Evolutionary conservation across 805 yeast genomes (phyloP).

Genomic region (Torulaspora quercuum): DNA sequence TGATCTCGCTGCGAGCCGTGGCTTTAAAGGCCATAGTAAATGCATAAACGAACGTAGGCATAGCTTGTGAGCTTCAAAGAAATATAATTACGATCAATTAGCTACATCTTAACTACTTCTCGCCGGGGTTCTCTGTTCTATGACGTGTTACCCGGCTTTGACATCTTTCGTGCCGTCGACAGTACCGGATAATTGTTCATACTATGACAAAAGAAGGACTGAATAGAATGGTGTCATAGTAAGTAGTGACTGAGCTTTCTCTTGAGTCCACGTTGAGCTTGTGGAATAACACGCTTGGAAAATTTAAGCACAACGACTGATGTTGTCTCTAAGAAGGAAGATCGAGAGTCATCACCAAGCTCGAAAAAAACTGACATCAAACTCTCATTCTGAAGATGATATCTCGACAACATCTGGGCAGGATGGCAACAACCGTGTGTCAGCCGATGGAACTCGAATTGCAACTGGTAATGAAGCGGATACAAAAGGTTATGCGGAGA

Average conservation of each 20-base stretch:
- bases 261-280: not conserved
- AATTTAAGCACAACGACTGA: conserved; percentile 9
- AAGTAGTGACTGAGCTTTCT: too few relatives aligned
- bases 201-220: too few relatives aligned
- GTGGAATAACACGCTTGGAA: not conserved
- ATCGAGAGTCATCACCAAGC: conserved; percentile 26
- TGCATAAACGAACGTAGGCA: too few relatives aligned
- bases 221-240: too few relatives aligned
- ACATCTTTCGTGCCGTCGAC: too few relatives aligned
- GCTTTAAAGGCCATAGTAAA: too few relatives aligned
- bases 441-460: conserved; percentile 19
- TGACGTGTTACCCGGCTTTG: conserved; percentile 4
- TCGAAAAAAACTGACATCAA: conserved; percentile 25
- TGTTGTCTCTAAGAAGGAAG: conserved; percentile 29
- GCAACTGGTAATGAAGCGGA: conserved; percentile 18
- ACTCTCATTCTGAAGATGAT: conserved; percentile 26
- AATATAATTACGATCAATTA: too few relatives aligned
- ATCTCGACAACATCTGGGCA: conserved; percentile 23
- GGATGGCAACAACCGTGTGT: conserved; percentile 17
- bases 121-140: not conserved
- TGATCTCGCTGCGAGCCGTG: too few relatives aligned
- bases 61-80: too few relatives aligned
- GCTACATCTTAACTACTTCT: too few relatives aligned
- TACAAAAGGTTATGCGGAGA: conserved; percentile 20
- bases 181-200: too few relatives aligned